Base-by-base conservation (phyloP, 495 filamentous ascomycete species). In the Lepidopterella palustris region DNA sequence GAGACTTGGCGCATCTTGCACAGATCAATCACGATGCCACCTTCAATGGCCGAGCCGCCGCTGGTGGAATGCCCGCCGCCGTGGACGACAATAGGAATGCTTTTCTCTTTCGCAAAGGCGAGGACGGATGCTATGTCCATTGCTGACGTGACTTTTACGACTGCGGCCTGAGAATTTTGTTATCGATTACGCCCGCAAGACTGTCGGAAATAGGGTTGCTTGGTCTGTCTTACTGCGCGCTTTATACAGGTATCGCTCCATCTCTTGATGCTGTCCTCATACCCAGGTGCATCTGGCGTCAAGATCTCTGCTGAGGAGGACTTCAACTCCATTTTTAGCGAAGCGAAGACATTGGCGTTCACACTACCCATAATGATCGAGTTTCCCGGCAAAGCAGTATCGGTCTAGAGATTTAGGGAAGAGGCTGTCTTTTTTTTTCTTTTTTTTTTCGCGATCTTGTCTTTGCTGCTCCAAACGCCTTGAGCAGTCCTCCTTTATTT, bases 11-110 rank as follows among this genome's bases (percentile, higher is more conserved):
- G 71, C 77, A 86, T 76, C 26, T 74, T 70, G 10, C 72, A 76
- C 6, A 85, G 73, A 60, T 84, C 79, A 50, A 86, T 79, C 9
- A 83, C 74, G 11, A 85, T 53, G 13, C 80, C 82, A 21, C 76
- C 76, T n/a, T 76, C 65, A 10, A 70, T 72, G 4, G 78, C 78
- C 32, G 74, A 76, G n/a, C 74, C 74, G 1, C 80, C 81, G 8
- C 71, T 68, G 4, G 74, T 76, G 4, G 77, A 77, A 66, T 85
- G 81, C 1, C 75, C 80, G 35, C 82, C 83, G 1, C 82, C 77
- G 45, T 73, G 74, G 8, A 82, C 73, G 2, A 78, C 80, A 28
- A 84, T 57, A 31, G 78, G 74, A 52, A 83, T 59, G 13, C 51
- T 57, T 57, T 84, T 56, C 11, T 71, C 57, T 9, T 71, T 70